Evolutionary conservation across 805 yeast species (phyloP).

Genomic region (Sungouiozyma ichnusensis): DNA sequence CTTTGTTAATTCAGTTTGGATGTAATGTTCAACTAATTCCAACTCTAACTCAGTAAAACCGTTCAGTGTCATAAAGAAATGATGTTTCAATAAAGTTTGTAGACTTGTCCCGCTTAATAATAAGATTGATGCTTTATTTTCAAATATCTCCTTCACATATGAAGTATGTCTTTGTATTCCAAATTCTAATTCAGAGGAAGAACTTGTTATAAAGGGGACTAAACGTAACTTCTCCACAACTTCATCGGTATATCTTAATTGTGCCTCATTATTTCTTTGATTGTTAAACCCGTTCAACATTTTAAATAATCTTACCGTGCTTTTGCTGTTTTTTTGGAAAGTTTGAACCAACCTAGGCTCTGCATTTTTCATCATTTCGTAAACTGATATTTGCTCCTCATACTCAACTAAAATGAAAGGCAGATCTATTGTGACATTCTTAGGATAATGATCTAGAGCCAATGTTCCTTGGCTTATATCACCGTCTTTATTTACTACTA

Average conservation of each 20-base stretch:
- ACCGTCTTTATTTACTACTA: conserved; percentile 23
- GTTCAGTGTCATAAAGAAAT: conserved; percentile 16
- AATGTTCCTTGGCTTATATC: conserved; percentile 25
- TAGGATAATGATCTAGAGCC: conserved; percentile 21
- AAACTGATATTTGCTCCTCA: conserved; percentile 4
- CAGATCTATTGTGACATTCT: conserved; percentile 11
- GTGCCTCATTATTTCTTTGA: conserved; percentile 4
- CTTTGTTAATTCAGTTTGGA: conserved; percentile 3
- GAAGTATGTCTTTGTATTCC: conserved; percentile 19
- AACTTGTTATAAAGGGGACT: conserved; percentile 12
- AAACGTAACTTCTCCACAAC: conserved; percentile 18
- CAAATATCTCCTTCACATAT: conserved; percentile 12
- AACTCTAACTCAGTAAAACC: conserved; percentile 16
- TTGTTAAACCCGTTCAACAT: neutral
- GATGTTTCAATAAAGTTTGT: conserved; percentile 10
- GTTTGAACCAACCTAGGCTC: conserved; percentile 14
- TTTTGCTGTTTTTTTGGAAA: neutral
- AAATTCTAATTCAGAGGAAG: conserved; percentile 11
- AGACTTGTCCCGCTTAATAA: conserved; percentile 14
- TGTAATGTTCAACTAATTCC: conserved; percentile 10
- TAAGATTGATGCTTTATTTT: conserved; percentile 11
- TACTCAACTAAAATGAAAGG: conserved; percentile 20
- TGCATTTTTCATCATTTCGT: conserved; percentile 5
- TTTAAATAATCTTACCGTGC: neutral
- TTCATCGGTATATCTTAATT: conserved; percentile 1